These are phyloP conservation scores for Beta vulgaris DNA, from an alignment of 148 eudicot genomes.

Conservation along the genomic window DNA sequence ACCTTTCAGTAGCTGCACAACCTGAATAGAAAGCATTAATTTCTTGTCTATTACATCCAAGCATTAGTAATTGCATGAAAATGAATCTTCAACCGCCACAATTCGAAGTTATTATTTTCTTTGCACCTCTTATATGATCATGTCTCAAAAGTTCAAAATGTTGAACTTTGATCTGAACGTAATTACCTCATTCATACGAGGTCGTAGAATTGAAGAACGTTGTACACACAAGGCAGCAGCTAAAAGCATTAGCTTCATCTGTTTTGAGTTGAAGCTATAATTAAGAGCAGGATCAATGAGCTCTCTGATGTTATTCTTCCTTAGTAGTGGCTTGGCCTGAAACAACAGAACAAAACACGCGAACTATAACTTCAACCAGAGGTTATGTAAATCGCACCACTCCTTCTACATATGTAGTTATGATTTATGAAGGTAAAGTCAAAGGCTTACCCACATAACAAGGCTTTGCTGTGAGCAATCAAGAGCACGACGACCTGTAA, in stretches of 20 bases:
- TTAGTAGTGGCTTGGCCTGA: conserved; percentile 69
- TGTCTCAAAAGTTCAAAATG: neutral
- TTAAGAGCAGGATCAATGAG: conserved; percentile 51
- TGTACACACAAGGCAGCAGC: conserved; percentile 71
- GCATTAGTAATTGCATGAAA: conserved; percentile 1
- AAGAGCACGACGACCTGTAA: conserved; percentile 84
- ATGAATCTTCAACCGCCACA: neutral
- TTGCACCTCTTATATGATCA: neutral
- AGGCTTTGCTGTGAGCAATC: conserved; percentile 90
- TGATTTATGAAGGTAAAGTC: neutral
- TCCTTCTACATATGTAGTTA: too few species aligned
- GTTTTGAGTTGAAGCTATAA: conserved; percentile 39
- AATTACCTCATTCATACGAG: conserved; percentile 70
- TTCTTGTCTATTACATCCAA: conserved; percentile 8
- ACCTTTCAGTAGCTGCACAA: conserved; percentile 72
- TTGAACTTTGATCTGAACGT: too few species aligned
- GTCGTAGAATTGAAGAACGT: conserved; percentile 70
- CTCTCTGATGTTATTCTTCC: conserved; percentile 51
- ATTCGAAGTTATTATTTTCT: neutral
- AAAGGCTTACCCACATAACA: conserved; percentile 73
- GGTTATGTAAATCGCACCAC: neutral
- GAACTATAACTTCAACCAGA: neutral
- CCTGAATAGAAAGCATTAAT: conserved; percentile 33
- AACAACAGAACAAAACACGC: neutral
- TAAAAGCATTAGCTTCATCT: conserved; percentile 60